These are phyloP conservation scores for Agapanthus africanus DNA, from an alignment of 106 monocot species.

Conservation along the genomic window DNA sequence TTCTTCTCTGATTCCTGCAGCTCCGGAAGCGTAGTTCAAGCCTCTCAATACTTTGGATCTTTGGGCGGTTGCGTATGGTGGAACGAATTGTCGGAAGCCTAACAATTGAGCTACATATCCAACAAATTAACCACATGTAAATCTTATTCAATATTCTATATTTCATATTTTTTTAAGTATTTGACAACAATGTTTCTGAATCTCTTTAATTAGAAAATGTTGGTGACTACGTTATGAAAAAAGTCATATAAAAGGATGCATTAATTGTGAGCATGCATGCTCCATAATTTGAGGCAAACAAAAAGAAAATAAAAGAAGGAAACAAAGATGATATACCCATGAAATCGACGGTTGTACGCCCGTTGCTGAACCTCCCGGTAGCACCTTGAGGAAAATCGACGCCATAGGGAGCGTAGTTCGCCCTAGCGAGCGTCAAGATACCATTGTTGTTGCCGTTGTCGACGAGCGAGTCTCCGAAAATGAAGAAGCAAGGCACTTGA, in stretches of 20 bases:
- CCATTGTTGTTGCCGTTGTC: constrained; percentile 88
- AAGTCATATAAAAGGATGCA: no score
- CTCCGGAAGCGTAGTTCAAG: constrained; percentile 73
- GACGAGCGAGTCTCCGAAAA: constrained; percentile 83
- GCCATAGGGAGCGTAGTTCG: constrained; percentile 82
- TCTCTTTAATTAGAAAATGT: background rate
- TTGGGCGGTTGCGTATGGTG: constrained; percentile 36
- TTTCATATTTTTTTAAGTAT: background rate
- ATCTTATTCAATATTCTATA: background rate
- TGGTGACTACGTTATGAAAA: background rate
- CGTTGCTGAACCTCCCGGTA: constrained; percentile 79
- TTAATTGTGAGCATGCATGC: no score
- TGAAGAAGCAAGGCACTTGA: constrained; percentile 71
- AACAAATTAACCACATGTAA: background rate
- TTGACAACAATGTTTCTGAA: background rate
- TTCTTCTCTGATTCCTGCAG: constrained; percentile 63
- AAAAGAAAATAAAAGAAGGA: background rate
- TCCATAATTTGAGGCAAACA: background rate
- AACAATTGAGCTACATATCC: constrained; percentile 45
- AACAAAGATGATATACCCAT: constrained; percentile 26
- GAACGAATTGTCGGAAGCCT: constrained; percentile 51
- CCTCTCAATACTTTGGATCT: constrained; percentile 28
- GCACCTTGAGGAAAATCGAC: constrained; percentile 63
- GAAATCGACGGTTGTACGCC: constrained; percentile 57
- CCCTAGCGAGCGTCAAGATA: constrained; percentile 62